Evolutionary conservation across 2,329 filamentous ascomycete species (phyloP).

Genomic region (Xylaria sp.): DNA sequence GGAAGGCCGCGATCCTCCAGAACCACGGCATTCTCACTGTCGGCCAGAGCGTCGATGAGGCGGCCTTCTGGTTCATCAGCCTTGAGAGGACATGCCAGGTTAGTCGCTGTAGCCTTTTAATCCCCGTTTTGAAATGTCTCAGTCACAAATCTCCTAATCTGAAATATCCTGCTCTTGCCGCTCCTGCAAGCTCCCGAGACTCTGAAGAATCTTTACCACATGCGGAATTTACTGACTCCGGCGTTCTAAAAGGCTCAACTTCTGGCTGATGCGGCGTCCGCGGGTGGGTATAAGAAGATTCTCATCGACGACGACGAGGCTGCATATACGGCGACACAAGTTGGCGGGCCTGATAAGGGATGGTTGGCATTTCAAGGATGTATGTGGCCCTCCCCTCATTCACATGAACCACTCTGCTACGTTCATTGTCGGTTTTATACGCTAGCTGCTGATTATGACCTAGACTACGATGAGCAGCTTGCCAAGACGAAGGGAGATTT

Average conservation of each 20-base stretch:
- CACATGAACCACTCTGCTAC: not conserved
- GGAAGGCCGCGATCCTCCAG: conserved; percentile 66
- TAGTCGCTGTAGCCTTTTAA: not conserved
- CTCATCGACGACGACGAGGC: conserved; percentile 48
- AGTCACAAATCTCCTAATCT: too few relatives aligned
- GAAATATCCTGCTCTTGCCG: too few relatives aligned
- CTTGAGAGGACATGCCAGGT: conserved; percentile 69
- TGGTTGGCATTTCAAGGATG: conserved; percentile 48
- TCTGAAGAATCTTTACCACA: too few relatives aligned
- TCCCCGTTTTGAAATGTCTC: not conserved
- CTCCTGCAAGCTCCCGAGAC: too few relatives aligned
- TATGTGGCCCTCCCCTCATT: conserved; percentile 9
- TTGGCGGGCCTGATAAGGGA: conserved; percentile 47
- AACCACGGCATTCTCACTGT: conserved; percentile 74
- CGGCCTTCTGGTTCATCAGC: conserved; percentile 69
- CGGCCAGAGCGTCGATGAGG: conserved; percentile 71
- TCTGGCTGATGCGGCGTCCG: conserved; percentile 65
- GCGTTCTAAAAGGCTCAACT: conserved; percentile 59
- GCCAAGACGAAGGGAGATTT: conserved; percentile 40
- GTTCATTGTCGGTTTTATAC: not conserved
- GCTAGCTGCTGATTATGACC: not conserved
- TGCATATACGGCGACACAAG: conserved; percentile 41
- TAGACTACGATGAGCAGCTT: conserved; percentile 40
- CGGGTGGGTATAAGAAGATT: conserved; percentile 44
- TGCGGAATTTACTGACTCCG: not conserved